A percentile compares a stretch with the other conserved stretches of the same genome.
These are phyloP conservation scores for Melaleuca alternifolia DNA, from an alignment of 345 rosid genomes.

Conservation along the genomic window DNA sequence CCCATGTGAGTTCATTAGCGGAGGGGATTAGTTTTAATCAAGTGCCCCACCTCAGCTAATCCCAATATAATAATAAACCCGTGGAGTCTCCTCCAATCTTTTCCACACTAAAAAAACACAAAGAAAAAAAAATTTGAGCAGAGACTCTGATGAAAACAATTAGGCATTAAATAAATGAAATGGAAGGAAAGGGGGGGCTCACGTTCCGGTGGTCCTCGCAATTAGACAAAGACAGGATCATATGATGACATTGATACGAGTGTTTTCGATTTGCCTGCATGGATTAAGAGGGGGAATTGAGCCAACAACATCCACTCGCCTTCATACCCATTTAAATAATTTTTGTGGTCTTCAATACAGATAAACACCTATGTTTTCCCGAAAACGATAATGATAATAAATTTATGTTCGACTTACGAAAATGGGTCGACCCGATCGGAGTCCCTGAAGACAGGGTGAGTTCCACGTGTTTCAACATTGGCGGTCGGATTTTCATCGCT, in stretches of 20 bases:
- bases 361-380: background rate
- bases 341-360: background rate
- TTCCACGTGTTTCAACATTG: background rate
- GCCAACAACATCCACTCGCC: background rate
- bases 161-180: background rate
- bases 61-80: too few species aligned
- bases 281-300: background rate
- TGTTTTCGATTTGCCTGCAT: background rate
- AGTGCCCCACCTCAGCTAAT: background rate
- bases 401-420: background rate
- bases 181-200: background rate
- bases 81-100: background rate
- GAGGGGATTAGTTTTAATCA: background rate
- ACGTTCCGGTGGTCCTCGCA: background rate
- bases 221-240: background rate
- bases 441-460: rapidly evolving
- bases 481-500: background rate
- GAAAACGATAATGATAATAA: background rate
- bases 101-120: background rate
- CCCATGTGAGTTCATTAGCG: slow-evolving; percentile 51
- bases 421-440: background rate
- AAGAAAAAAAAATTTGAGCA: background rate
- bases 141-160: background rate
- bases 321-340: background rate
- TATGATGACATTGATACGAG: background rate